Evolutionary conservation across 2,329 filamentous ascomycete genomes (phyloP), one percentile per base, ranked within the genome.

Genomic region (Ascochyta viciae-villosae): DNA sequence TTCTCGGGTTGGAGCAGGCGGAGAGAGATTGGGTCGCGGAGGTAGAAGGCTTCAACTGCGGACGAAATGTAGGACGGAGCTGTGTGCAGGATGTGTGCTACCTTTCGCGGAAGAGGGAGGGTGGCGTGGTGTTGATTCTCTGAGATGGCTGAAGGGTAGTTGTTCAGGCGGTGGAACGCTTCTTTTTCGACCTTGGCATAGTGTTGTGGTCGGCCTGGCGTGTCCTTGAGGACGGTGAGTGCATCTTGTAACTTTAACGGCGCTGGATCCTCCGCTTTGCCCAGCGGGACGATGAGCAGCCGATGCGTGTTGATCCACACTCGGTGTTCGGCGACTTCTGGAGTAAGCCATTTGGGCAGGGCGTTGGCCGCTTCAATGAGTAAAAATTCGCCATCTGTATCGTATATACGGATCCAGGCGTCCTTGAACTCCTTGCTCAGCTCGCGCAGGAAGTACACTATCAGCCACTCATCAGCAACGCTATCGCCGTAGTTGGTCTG

Each of bases 391-490:
- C 96, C 96, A 76, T 98, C 95, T 44, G 87, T 89, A 74, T 99
- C 95, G 57, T 85, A 87, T 4, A 96, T 83, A 44, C 90, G 87
- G 42, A 92, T 85, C 93, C 94, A 99, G 7, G 92, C 81, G 57
- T 89, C 82, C 4, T 86, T 80, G 66, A 90, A 90, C 34, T 84
- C 82, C 64, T 83, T 89, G 65, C 89, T 93, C 65, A 98, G 78
- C 76, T 96, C 89, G 40, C 90, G 87, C 27, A 99, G 81, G 5
- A 98, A 79, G 77, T 93, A 96, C 19, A 98, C 93, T 57, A 98
- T 88, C 6, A 98, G 84, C 96, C 95, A 99, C 79, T 99, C 96
- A 67, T 99, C 95, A 70, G 96, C 94, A 4, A 98, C 88, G 0
- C 92, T 95, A 76, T 99, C 96, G 8, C 94, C 93, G 68, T 92